phyloP scores from a whole-genome alignment of 164 flowering plant genomes.

The Vitis vinifera region ASM3070453v1 NC_081819.1:18270001-18270500 shows the following conservation, averaged over 20 bases:
- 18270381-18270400: no score
- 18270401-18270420: no score
- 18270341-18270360: no score
- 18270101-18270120: constrained; percentile 39
- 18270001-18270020: constrained; percentile 18
- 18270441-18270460: no score
- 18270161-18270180: constrained; percentile 34
- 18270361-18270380: no score
- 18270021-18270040: constrained; percentile 59
- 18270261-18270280: constrained; percentile 44
- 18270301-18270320: no score
- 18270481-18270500: no score
- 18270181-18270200: neutral
- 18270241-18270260: constrained; percentile 62
- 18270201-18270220: constrained; percentile 47
- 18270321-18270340: no score
- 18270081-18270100: constrained; percentile 43
- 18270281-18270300: no score
- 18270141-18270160: constrained; percentile 49
- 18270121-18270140: constrained; percentile 35
- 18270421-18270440: no score
- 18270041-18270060: constrained; percentile 47
- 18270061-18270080: constrained; percentile 30
- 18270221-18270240: constrained; percentile 43
- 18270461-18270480: no score